These are phyloP conservation scores for Albifimbria verrucaria DNA, from an alignment of 2,329 filamentous ascomycete species.

Conservation along the genomic window DNA sequence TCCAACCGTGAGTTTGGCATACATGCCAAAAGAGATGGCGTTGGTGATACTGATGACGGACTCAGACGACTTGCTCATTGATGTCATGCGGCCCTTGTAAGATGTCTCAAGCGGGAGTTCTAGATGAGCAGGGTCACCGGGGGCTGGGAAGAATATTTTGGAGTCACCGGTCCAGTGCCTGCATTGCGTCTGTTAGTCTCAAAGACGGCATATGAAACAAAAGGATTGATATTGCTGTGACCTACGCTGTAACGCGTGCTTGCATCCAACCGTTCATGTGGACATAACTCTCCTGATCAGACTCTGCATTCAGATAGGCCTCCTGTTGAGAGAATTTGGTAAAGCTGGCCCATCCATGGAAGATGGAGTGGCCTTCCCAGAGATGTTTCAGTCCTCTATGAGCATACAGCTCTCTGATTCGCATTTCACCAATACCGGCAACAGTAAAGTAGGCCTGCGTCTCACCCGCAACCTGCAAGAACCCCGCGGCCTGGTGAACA, in stretches of 20 bases:
- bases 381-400: neutral
- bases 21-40: neutral
- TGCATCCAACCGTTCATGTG: neutral
- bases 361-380: neutral
- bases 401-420: neutral
- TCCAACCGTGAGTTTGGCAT: neutral
- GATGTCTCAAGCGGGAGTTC: neutral
- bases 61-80: neutral
- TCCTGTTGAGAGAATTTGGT: neutral
- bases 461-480: neutral
- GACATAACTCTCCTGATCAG: neutral
- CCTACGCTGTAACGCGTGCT: neutral
- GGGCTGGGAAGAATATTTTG: neutral
- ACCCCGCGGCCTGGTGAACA: neutral
- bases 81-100: neutral
- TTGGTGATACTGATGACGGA: neutral
- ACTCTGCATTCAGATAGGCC: neutral
- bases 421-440: neutral
- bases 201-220: too few species aligned
- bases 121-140: neutral
- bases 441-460: neutral
- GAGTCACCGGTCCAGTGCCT: neutral
- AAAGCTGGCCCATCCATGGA: neutral
- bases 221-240: neutral
- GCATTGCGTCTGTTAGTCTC: too few species aligned